A percentile compares a stretch with the other conserved stretches of the same genome.
Evolutionary conservation across 805 yeast genomes (phyloP).

Genomic region (Yarrowia yakushimensis): DNA sequence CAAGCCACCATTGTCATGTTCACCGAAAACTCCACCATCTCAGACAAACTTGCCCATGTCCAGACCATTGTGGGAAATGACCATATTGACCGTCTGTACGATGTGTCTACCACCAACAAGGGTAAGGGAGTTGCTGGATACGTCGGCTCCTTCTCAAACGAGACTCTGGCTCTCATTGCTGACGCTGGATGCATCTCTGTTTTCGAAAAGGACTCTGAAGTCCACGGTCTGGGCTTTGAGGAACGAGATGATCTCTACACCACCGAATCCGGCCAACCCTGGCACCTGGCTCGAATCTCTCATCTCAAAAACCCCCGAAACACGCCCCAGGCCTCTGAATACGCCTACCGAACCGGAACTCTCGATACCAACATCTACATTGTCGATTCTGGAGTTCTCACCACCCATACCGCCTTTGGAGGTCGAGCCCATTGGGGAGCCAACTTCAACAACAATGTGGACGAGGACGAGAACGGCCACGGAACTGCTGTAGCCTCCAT

Average conservation of each 20-base stretch:
- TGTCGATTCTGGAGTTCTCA: slow-evolving; percentile 83
- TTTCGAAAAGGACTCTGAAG: slow-evolving; percentile 70
- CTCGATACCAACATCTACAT: slow-evolving; percentile 82
- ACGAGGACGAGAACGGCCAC: slow-evolving; percentile 87
- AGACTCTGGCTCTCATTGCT: slow-evolving; percentile 46
- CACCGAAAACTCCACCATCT: background rate
- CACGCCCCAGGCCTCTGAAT: slow-evolving; percentile 49
- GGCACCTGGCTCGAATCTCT: slow-evolving; percentile 71
- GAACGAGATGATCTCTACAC: slow-evolving; percentile 44
- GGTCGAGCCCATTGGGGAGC: slow-evolving; percentile 87
- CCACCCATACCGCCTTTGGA: slow-evolving; percentile 72
- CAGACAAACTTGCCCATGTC: slow-evolving; percentile 4
- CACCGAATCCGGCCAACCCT: slow-evolving; percentile 59
- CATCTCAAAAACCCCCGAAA: slow-evolving; percentile 48
- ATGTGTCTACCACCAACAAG: background rate
- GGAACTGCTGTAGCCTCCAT: slow-evolving; percentile 97
- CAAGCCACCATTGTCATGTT: slow-evolving; percentile 12
- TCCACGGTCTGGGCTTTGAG: slow-evolving; percentile 56
- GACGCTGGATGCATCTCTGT: slow-evolving; percentile 53
- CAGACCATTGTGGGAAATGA: background rate
- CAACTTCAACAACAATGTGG: slow-evolving; percentile 69
- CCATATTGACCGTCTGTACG: slow-evolving; percentile 1
- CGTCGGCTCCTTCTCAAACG: slow-evolving; percentile 45
- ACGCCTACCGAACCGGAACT: slow-evolving; percentile 73
- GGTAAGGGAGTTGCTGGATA: slow-evolving; percentile 44